Evolutionary conservation across 768 basidiomycete genomes (phyloP).

Genomic region (Mycena epipterygia): DNA sequence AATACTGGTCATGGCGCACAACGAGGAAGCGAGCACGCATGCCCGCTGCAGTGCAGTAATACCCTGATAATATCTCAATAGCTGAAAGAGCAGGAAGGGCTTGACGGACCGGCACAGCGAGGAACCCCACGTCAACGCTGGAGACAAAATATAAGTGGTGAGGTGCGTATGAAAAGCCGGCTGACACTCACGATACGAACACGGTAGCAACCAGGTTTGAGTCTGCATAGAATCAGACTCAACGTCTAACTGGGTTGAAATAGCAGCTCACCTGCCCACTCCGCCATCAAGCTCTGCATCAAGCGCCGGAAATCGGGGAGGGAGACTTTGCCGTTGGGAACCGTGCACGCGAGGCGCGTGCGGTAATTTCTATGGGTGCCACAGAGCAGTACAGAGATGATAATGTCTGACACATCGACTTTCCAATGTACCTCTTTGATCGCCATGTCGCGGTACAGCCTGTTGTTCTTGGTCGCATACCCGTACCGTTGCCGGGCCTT

Average conservation of each 20-base stretch:
- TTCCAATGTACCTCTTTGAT: neutral
- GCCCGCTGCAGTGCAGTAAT: constrained; percentile 31
- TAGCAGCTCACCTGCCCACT: constrained; percentile 40
- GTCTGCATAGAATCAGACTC: neutral
- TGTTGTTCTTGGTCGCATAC: neutral
- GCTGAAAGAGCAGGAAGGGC: neutral
- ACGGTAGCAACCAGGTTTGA: constrained; percentile 29
- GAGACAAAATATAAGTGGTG: neutral
- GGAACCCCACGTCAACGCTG: constrained; percentile 42
- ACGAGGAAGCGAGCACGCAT: constrained; percentile 29
- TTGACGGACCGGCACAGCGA: constrained; percentile 37
- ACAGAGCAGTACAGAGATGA: neutral
- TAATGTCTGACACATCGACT: neutral
- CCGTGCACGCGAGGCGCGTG: neutral
- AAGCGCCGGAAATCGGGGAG: constrained; percentile 36
- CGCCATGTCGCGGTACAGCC: constrained; percentile 8
- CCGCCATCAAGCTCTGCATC: constrained; percentile 37
- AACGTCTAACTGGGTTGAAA: neutral
- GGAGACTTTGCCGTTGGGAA: constrained; percentile 30
- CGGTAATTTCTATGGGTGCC: constrained; percentile 11
- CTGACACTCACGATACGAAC: constrained; percentile 16
- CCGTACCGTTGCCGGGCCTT: neutral
- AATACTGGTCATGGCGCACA: constrained; percentile 35
- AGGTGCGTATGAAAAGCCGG: neutral
- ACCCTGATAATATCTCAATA: constrained; percentile 13